phyloP scores from a whole-genome alignment of 2,329 filamentous ascomycete genomes.

The Colletotrichum sp. region DNA sequence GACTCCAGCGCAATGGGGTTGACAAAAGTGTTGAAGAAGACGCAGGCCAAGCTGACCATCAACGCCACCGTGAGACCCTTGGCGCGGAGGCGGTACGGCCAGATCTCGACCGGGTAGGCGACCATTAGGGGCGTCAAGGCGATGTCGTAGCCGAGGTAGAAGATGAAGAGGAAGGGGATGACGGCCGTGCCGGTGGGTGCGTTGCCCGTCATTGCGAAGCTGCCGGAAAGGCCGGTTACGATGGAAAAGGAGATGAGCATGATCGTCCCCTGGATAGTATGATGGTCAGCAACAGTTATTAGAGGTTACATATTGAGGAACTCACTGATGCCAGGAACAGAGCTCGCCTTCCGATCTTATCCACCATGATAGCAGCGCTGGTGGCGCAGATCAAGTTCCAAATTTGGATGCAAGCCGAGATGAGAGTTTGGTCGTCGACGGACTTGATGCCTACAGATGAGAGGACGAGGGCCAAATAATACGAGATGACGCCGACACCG shows the following conservation, averaged over 20 bases:
- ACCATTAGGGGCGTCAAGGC: neutral
- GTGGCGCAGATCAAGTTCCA: neutral
- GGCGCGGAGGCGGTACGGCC: neutral
- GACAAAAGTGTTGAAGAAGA: neutral
- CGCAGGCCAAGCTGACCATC: neutral
- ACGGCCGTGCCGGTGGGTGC: neutral
- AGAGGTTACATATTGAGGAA: conserved; percentile 13
- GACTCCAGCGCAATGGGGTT: neutral
- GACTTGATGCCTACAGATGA: conserved; percentile 22
- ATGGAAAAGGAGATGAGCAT: neutral
- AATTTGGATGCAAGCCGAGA: neutral
- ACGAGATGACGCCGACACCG: neutral
- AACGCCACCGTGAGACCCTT: neutral
- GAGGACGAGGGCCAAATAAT: conserved; percentile 4
- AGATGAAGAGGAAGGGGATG: neutral
- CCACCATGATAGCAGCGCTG: neutral
- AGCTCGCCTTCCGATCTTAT: neutral
- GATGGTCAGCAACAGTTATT: neutral
- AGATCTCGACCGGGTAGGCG: neutral
- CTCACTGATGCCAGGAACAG: neutral
- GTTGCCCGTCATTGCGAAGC: neutral
- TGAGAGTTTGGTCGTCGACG: neutral
- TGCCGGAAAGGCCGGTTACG: neutral
- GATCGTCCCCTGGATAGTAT: neutral
- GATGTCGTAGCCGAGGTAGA: neutral